These are phyloP conservation scores for Yamadazyma dushanensis DNA, from an alignment of 1,139 yeast genomes.

Conservation along the genomic window DNA sequence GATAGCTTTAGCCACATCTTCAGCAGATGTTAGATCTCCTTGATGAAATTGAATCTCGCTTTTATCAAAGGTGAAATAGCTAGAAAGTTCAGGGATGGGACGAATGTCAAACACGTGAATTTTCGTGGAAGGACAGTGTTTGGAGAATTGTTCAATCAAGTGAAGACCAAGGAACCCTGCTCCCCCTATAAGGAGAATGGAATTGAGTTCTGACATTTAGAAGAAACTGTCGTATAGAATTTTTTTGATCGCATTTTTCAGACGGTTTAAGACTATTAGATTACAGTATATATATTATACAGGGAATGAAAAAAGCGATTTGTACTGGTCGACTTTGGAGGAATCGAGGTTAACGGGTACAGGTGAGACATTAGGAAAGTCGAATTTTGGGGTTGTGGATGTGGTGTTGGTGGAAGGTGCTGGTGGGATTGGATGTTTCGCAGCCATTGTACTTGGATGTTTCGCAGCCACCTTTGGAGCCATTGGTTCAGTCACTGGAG, in stretches of 20 bases:
- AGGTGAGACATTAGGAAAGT: constrained; percentile 5
- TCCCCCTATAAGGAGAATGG: constrained; percentile 88
- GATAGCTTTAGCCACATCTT: constrained; percentile 69
- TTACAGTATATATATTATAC: constrained; percentile 2
- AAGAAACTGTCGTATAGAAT: constrained; percentile 4
- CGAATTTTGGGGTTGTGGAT: background rate
- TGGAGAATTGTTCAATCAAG: constrained; percentile 79
- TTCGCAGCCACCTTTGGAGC: too few relatives aligned
- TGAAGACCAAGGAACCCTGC: constrained; percentile 94
- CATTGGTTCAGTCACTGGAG: too few relatives aligned
- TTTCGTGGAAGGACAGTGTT: constrained; percentile 62
- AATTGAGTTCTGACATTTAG: constrained; percentile 29
- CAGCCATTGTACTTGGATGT: too few relatives aligned
- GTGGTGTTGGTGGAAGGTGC: background rate
- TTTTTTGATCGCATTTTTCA: too few relatives aligned
- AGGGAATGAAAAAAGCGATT: constrained; percentile 8
- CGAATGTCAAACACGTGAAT: constrained; percentile 91
- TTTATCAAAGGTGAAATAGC: constrained; percentile 72
- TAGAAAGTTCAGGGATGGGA: constrained; percentile 74
- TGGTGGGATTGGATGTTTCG: background rate
- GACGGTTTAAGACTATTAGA: constrained; percentile 1
- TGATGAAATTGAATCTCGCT: constrained; percentile 57
- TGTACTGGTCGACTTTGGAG: constrained; percentile 7
- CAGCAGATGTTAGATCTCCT: constrained; percentile 81
- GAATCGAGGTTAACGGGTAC: constrained; percentile 6